Evolutionary conservation across 2,329 filamentous ascomycete species (phyloP), one percentile per base, ranked within the genome.

Genomic region (Apiospora malaysiana): DNA sequence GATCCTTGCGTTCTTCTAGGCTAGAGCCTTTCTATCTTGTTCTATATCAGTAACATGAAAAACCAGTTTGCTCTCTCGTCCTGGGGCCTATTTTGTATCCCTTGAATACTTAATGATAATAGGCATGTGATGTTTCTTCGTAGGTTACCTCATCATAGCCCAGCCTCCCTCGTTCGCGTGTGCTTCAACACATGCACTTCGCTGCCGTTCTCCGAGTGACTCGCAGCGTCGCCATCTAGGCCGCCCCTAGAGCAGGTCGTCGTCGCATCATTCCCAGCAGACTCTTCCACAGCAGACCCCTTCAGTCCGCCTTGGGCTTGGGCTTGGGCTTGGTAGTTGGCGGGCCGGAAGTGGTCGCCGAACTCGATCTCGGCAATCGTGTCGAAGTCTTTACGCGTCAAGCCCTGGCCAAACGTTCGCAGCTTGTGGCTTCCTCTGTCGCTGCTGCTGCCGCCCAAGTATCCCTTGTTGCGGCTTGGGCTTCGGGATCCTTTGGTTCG

Each of bases 351-450:
- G 4, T 68, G 67, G 23, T 68, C 68, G 23, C 66, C 51, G 12
- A 25, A 51, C 42, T 69, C 70, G 14, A 69, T 25, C 21, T 71
- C 70, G n/a, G 51, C 37, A 7, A 71, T 47, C 5, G 68, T 69
- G 40, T 69, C 70, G 16, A 71, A 71, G 25, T 71, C 66, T 46
- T 51, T 67, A 23, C 46, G 70, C 21, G 51, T 43, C 46, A 16
- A 45, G 37, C 56, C 49, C 27, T 63, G 68, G 59, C 70, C 70
- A n/a, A 71, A 69, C 25, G 70, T 71, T 27, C 68, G 70, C 40
- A 71, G 40, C 6, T 40, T 40, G 63, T 71, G 67, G 47, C 42
- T 71, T 12, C 40, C 47, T 9, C 42, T 49, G 9, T 43, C 46
- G 8, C 37, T 63, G 14, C 25, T 37, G 42, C 51, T 59, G 23